phyloP scores from a whole-genome alignment of 2,329 filamentous ascomycete species.

The Talaromyces sp. region DNA sequence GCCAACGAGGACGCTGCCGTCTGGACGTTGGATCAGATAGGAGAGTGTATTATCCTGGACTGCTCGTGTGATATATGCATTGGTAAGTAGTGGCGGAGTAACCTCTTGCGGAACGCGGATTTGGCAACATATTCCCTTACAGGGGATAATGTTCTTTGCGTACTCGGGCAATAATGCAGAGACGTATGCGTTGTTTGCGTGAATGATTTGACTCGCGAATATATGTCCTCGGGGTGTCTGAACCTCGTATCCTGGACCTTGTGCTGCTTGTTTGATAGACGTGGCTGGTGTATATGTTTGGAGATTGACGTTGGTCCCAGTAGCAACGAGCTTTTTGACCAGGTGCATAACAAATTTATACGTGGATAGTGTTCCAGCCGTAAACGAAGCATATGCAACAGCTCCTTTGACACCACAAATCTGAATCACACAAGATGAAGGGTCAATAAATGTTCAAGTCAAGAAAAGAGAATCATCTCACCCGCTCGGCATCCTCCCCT shows the following conservation, averaged over 20 bases:
- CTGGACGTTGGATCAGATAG: constrained; percentile 59
- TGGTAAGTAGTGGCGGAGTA: constrained; percentile 28
- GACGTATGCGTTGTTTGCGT: constrained; percentile 82
- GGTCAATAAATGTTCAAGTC: too few relatives aligned
- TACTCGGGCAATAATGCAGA: constrained; percentile 67
- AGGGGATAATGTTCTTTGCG: constrained; percentile 67
- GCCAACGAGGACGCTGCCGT: constrained; percentile 56
- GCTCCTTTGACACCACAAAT: constrained; percentile 37
- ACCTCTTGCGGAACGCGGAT: constrained; percentile 25
- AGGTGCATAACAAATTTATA: constrained; percentile 77
- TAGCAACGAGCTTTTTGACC: constrained; percentile 54
- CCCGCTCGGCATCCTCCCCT: constrained; percentile 23
- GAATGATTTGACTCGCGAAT: constrained; percentile 58
- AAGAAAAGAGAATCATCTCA: too few relatives aligned
- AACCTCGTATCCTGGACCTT: too few relatives aligned
- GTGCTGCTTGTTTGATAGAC: constrained; percentile 24
- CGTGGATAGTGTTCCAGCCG: constrained; percentile 46
- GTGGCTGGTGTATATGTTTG: constrained; percentile 50
- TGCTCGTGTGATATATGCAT: constrained; percentile 59
- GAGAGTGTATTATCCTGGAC: constrained; percentile 56
- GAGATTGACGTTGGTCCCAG: constrained; percentile 38
- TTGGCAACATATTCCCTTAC: constrained; percentile 52
- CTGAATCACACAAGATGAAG: too few relatives aligned
- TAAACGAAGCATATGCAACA: constrained; percentile 29
- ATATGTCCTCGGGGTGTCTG: constrained; percentile 46